phyloP scores from a whole-genome alignment of 805 yeast species.

The Monosporozyma solicola region DNA sequence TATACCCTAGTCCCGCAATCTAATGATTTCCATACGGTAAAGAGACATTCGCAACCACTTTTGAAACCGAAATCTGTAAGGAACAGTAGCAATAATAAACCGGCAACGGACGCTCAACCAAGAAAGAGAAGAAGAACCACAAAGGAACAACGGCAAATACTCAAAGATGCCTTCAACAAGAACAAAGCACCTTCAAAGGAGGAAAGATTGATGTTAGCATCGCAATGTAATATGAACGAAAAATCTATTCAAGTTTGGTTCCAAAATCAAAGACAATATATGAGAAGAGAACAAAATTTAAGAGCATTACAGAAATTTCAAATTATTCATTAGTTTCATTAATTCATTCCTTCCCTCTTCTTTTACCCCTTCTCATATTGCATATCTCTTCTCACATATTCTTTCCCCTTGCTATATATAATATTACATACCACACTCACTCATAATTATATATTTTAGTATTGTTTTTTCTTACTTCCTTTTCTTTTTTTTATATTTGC shows the following conservation, averaged over 20 bases:
- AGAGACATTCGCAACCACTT: neutral
- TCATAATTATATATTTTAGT: too few relatives aligned
- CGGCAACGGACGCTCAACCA: neutral
- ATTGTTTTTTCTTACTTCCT: too few relatives aligned
- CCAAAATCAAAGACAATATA: conserved; percentile 83
- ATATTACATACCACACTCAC: too few relatives aligned
- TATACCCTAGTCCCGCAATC: conserved; percentile 89
- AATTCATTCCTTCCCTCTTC: too few relatives aligned
- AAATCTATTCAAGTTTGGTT: conserved; percentile 97
- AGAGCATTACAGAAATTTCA: conserved; percentile 1
- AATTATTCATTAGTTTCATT: neutral
- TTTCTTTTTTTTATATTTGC: neutral
- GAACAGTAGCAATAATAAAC: neutral
- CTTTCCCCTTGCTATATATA: too few relatives aligned
- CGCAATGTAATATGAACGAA: conserved; percentile 77
- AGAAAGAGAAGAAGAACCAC: conserved; percentile 74
- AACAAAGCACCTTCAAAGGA: conserved; percentile 76
- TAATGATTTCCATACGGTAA: conserved; percentile 36
- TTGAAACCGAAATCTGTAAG: neutral
- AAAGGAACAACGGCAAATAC: conserved; percentile 56
- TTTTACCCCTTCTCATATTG: too few relatives aligned
- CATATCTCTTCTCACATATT: too few relatives aligned
- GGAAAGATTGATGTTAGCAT: conserved; percentile 68
- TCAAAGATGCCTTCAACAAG: conserved; percentile 64
- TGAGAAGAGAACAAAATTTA: conserved; percentile 37